These are phyloP conservation scores for Cylindrotheca closterium DNA, from an alignment of 108 stramenopile species.

Conservation along the genomic window DNA sequence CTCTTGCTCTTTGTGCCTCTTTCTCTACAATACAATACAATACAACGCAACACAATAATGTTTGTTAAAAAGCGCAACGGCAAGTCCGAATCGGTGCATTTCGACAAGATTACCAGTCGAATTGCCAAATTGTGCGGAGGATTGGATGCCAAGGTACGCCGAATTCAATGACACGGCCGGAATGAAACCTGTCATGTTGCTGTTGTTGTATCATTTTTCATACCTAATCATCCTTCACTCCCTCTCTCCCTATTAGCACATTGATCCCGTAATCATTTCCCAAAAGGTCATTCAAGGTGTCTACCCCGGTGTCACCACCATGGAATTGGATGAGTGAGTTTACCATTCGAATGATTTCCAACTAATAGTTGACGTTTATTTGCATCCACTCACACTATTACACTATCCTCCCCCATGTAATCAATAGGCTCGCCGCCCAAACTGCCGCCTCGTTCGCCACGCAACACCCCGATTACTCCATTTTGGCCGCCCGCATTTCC, in stretches of 20 bases:
- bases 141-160: constrained; percentile 86
- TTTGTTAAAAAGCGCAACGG: constrained; percentile 97
- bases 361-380: background rate
- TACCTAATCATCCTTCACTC: too few relatives aligned
- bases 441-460: constrained; percentile 98
- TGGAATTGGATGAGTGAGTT: constrained; percentile 94
- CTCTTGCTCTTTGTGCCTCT: too few relatives aligned
- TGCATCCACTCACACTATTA: background rate
- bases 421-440: constrained; percentile 91
- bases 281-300: constrained; percentile 99
- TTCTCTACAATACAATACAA: too few relatives aligned
- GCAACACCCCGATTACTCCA: constrained; percentile 97
- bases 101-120: constrained; percentile 98
- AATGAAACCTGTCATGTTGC: background rate
- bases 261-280: constrained; percentile 89
- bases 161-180: background rate
- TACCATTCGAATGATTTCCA: too few relatives aligned
- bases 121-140: constrained; percentile 97
- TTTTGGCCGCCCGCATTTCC: constrained; percentile 97
- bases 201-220: background rate
- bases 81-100: constrained; percentile 88
- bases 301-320: constrained; percentile 97
- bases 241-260: too few relatives aligned
- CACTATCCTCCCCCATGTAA: background rate
- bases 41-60: constrained; percentile 62